Evolutionary conservation across 1,284 basidiomycete species (phyloP), one percentile per base, ranked within the genome.

Genomic region (Cutaneotrichosporon mucoides): DNA sequence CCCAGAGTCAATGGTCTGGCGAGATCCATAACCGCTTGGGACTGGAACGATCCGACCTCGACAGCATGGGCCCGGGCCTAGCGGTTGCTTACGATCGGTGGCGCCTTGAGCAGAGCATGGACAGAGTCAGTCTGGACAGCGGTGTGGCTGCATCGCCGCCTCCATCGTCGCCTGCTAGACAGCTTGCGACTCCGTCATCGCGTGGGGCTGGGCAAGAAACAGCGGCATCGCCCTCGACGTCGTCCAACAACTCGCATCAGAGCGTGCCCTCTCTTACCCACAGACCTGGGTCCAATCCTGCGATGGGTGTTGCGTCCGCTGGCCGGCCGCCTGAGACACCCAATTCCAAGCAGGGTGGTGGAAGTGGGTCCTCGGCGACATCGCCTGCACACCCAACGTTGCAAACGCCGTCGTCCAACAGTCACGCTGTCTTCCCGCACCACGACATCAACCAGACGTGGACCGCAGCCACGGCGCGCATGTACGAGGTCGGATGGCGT

Each of bases 81-180:
- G 70, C 66, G 3, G 52, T 37, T 8, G 59, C 68, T 7, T 76
- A 69, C 57, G 71, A 76, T n/a, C 42, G 48, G 15, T 56, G 55
- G 48, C 55, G 55, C 33, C 16, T 49, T 10, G 48, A 56, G 10
- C 48, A 53, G 24, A 49, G 40, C 34, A 42, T 56, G 34, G 35
- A 49, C n/a, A 43, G 36, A 16, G 50, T 53, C 38, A 56, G 44
- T 15, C 35, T 56, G 24, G 51, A 52, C 35, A 33, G 38, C 10
- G 38, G 42, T 12, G 34, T 38, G 33, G 47, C 42, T 6, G 43
- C 42, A 36, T 43, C 53, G 6, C 51, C 49, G 6, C 33, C 54
- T 36, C 37, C 57, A 1, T 40, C 47, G 12, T 54, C 52, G 12
- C 49, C 53, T 4, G 47, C 56, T 4, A 53, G 43, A 34, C 16